These are phyloP conservation scores for Ogataea wickerhamii DNA, from an alignment of 805 yeast species.

Conservation along the genomic window DNA sequence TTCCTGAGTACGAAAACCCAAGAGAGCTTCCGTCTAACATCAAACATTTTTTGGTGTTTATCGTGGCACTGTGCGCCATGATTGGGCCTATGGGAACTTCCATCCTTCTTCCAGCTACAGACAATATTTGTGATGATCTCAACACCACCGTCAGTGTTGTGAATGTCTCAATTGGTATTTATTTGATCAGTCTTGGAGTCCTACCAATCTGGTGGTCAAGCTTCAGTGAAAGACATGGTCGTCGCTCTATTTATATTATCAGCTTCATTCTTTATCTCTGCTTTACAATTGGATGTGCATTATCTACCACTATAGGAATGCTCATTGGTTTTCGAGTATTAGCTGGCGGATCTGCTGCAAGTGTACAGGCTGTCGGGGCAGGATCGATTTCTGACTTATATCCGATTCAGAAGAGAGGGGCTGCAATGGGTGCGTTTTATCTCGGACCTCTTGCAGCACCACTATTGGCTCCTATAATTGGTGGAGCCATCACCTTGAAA, in stretches of 20 bases:
- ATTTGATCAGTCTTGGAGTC: constrained; percentile 67
- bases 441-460: constrained; percentile 83
- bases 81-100: constrained; percentile 91
- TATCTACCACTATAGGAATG: constrained; percentile 55
- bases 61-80: constrained; percentile 70
- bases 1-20: constrained; percentile 75
- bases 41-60: constrained; percentile 54
- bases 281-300: constrained; percentile 70
- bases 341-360: constrained; percentile 77
- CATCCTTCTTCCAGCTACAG: constrained; percentile 74
- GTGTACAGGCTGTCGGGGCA: constrained; percentile 87
- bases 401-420: constrained; percentile 64
- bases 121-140: constrained; percentile 50
- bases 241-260: constrained; percentile 67
- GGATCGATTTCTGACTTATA: constrained; percentile 80
- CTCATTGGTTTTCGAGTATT: constrained; percentile 68
- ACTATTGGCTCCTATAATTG: constrained; percentile 71
- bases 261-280: constrained; percentile 62
- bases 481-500: constrained; percentile 60
- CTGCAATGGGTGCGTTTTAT: constrained; percentile 76
- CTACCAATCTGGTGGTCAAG: constrained; percentile 91
- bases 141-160: constrained; percentile 58
- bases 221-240: constrained; percentile 69
- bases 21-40: constrained; percentile 50
- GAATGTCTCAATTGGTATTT: constrained; percentile 78